Percentiles rank a stretch among this genome's conserved stretches.
These are phyloP conservation scores for Fraxinus sp. DNA, from an alignment of 305 asterid genomes.

Conservation along the genomic window DNA sequence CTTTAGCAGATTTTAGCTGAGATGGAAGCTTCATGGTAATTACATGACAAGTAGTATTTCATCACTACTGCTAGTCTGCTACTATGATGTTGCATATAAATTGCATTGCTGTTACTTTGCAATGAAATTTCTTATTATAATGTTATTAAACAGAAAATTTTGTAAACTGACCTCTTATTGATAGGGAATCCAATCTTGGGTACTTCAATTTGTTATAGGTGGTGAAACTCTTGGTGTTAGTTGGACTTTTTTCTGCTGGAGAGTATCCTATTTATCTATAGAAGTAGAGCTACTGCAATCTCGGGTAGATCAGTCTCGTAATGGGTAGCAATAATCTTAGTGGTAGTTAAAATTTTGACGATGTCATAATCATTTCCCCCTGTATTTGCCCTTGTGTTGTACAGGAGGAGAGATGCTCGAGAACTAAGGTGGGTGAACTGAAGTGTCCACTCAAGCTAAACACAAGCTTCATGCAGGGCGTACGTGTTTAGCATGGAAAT, in stretches of 20 bases:
- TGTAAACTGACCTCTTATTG: conserved; percentile 15
- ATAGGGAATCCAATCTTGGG: conserved; percentile 9
- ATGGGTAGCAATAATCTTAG: conserved; percentile 60
- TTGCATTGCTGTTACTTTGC: conserved; percentile 14
- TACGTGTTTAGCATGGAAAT: conserved; percentile 38
- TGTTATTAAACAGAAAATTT: background rate
- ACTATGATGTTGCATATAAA: conserved; percentile 2
- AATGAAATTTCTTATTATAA: background rate
- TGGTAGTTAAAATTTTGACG: conserved; percentile 58
- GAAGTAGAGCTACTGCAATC: conserved; percentile 39
- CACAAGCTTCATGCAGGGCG: conserved; percentile 34
- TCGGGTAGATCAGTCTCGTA: conserved; percentile 45
- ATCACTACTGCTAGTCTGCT: conserved; percentile 7
- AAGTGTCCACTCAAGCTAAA: conserved; percentile 41
- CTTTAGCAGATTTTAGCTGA: conserved; percentile 27
- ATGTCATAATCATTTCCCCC: conserved; percentile 68
- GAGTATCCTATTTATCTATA: conserved; percentile 10
- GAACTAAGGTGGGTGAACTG: conserved; percentile 40
- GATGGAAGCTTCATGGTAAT: conserved; percentile 15
- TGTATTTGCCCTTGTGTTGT: conserved; percentile 84
- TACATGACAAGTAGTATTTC: conserved; percentile 23
- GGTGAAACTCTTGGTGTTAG: conserved; percentile 16
- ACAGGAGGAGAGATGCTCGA: conserved; percentile 71
- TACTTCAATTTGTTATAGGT: background rate
- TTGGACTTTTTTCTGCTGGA: background rate